Evolutionary conservation across 805 yeast species (phyloP), one percentile per base, ranked within the genome.

Genomic region (Candida tammaniensis): DNA sequence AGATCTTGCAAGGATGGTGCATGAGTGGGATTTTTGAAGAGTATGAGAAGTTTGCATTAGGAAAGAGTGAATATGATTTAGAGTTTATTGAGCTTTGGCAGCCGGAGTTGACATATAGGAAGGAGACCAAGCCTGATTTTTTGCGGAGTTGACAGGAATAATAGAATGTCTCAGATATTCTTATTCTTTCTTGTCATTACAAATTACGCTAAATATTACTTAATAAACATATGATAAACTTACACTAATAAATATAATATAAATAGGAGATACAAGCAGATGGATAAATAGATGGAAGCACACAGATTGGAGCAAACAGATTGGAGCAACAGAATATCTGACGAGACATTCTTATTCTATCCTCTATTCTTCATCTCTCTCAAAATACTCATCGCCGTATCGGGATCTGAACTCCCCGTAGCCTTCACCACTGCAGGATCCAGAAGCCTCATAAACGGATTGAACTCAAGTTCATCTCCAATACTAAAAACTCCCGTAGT

Each of bases 11-110:
- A 58, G 94, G 94, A 1, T 91, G 98, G 98, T 79, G 93, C 39
- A 70, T 86, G 49, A 81, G 95, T 33, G 95, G 96, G 2, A 82
- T 87, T 5, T 93, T 87, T 57, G 96, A 88, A 55, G 98, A 91
- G 57, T 91, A 91, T 57, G 86, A 84, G 36, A 80, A 86, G 55
- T 91, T 87, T 59, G 94, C 98, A 5, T 81, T 86, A 48, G 97
- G 96, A 7, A 91, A 91, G 60, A 93, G 91, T 16, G 96, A 86
- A 48, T 83, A 81, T 35, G 98, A 91, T 60, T 70, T 89, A 52
- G 95, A 87, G 57, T 86, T 85, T 45, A 86, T 91, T 37, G 96
- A 93, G 57, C 67, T 78, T 53, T 89, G 86, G 72, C 78, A 80
- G 48, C 84, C 87, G 2, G 67, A 65, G 8, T 51, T 86, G 30